phyloP scores from a whole-genome alignment of 306 rosid genomes.

The Malus sylvestris region DNA sequence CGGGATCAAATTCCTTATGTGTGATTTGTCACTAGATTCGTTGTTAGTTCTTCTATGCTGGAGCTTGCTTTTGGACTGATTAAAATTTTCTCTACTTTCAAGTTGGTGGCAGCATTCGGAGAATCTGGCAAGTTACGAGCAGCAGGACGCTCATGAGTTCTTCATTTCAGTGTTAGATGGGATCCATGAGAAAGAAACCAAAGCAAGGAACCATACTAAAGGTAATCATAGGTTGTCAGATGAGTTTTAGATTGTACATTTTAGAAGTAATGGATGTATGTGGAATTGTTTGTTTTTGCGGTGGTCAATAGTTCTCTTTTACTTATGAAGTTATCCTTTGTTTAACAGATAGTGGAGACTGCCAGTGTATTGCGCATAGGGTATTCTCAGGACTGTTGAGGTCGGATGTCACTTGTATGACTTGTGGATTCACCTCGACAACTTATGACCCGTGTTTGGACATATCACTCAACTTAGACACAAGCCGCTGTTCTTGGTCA shows the following conservation, averaged over 20 bases:
- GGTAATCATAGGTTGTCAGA: conserved; percentile 31
- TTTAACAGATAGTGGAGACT: conserved; percentile 53
- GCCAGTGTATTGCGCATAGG: conserved; percentile 79
- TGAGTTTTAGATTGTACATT: not conserved
- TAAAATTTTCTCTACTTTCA: conserved; percentile 51
- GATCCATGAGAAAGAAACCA: conserved; percentile 64
- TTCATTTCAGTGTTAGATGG: conserved; percentile 88
- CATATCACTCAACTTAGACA: conserved; percentile 69
- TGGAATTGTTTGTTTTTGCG: not conserved
- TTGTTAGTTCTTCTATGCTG: conserved; percentile 8
- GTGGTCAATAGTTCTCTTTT: conserved; percentile 12
- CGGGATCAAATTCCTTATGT: not conserved
- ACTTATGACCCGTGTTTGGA: conserved; percentile 84
- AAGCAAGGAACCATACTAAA: conserved; percentile 44
- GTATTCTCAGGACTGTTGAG: conserved; percentile 75
- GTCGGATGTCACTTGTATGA: conserved; percentile 87
- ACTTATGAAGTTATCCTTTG: conserved; percentile 16
- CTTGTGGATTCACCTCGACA: conserved; percentile 88
- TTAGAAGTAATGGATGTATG: not conserved
- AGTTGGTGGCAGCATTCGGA: conserved; percentile 92
- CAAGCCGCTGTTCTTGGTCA: conserved; percentile 16
- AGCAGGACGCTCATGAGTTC: conserved; percentile 97
- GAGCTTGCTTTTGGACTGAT: conserved; percentile 34
- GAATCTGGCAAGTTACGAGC: conserved; percentile 82
- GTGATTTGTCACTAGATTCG: not conserved